Conservation (phyloP, 2,329 filamentous ascomycete genomes). For the Paraphoma chrysanthemicola region DNA sequence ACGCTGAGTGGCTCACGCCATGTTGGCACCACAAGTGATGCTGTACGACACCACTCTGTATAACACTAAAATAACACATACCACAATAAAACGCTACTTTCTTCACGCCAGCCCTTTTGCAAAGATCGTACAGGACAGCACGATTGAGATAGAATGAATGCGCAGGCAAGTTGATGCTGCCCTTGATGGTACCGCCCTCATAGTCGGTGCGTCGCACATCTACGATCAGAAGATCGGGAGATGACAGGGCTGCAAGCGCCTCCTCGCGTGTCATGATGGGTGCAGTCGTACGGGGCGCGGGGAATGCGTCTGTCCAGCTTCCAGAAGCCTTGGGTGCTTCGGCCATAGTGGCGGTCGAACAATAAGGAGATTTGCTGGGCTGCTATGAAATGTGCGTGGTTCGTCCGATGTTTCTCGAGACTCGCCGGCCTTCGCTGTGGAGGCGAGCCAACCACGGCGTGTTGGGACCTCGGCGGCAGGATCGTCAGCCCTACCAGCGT, state of each 20-base stretch:
- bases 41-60: not conserved
- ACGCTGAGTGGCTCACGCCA: conserved; percentile 26
- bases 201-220: conserved; percentile 58
- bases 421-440: not conserved
- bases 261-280: conserved; percentile 47
- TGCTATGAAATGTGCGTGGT: not conserved
- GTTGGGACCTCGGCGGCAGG: conserved; percentile 9
- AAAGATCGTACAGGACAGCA: conserved; percentile 52
- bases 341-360: conserved; percentile 19
- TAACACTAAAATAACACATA: conserved; percentile 20
- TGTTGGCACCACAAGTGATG: conserved; percentile 11
- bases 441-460: conserved; percentile 13
- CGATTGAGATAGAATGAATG: conserved; percentile 56
- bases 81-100: conserved; percentile 57
- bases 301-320: conserved; percentile 53
- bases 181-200: conserved; percentile 53
- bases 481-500: conserved; percentile 30
- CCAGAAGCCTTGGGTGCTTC: conserved; percentile 19
- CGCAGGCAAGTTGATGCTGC: conserved; percentile 57
- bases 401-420: not conserved
- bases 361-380: not conserved
- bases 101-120: conserved; percentile 53
- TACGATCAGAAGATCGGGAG: conserved; percentile 49
- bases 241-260: conserved; percentile 45
- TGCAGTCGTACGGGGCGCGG: conserved; percentile 47